Base-by-base conservation (phyloP, 1,284 basidiomycete genomes). In the Cutaneotrichosporon arboriforme region DNA sequence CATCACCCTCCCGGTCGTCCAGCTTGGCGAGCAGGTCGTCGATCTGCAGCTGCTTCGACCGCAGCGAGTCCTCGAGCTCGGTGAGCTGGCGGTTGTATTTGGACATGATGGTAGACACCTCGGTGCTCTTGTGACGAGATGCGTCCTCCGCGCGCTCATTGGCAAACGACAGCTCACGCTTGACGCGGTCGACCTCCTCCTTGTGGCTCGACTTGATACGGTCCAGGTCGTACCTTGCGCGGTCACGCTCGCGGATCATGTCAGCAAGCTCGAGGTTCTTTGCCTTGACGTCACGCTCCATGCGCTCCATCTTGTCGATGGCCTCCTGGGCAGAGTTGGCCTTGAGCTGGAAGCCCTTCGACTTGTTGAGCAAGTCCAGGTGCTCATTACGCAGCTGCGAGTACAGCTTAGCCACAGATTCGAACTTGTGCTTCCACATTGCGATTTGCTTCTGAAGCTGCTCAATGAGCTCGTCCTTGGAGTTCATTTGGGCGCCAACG, bases 181-280 rank as follows among this genome's bases (percentile, higher is more conserved):
- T 89, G 45, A 97, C 71, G 15, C 96, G 85, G 61, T 98, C 96
- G 34, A 92, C 76, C 70, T 98, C 96, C 59, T 99, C 96, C 72
- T 93, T 96, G 72, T 98, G 92, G 51, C 83, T 85, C 77, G 90
- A 84, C 77, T 96, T 97, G 72, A 92, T 81, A 37, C 96, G 82
- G 72, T 99, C 96, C n/a, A 97, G 79, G 64, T 99, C 96, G 69
- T 97, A 97, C 40, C 96, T 80, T 31, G 94, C 92, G 57, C 94
- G 83, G 73, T 99, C 96, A 36, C 96, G 84, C 75, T 98, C 96
- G 49, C 94, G 84, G 64, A 99, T 88, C 96, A 99, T 98, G 71
- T 98, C 96, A 23, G 94, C 94, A 33, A 99, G 79, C 74, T 98
- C 96, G 52, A 99, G 77, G 71, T 97, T 99, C 83, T 99, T 99